Evolutionary conservation across 192 early-diverging fungal species (phyloP).

Genomic region (Mycoemilia scoparia): DNA sequence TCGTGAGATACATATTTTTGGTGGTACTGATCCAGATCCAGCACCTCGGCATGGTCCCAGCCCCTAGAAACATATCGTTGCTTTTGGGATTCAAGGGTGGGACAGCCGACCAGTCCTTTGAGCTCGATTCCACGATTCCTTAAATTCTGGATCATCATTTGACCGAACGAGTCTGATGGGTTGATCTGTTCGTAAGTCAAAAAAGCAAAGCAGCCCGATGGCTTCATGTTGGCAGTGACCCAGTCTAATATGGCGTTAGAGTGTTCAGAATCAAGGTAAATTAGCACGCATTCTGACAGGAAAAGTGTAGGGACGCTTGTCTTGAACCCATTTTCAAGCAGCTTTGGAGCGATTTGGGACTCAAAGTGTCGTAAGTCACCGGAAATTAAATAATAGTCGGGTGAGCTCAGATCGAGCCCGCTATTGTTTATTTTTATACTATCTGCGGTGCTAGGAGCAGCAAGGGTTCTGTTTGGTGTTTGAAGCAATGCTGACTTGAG

Average conservation of each 20-base stretch:
- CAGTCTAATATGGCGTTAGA: slow-evolving; percentile 54
- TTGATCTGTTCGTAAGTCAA: slow-evolving; percentile 83
- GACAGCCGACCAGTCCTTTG: slow-evolving; percentile 53
- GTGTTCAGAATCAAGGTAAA: slow-evolving; percentile 58
- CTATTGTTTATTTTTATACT: slow-evolving; percentile 28
- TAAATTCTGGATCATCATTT: slow-evolving; percentile 80
- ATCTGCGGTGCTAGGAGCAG: neutral
- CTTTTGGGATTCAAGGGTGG: slow-evolving; percentile 49
- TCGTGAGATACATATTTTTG: slow-evolving; percentile 1
- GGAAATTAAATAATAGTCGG: slow-evolving; percentile 49
- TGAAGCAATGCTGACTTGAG: slow-evolving; percentile 22
- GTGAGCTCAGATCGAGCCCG: slow-evolving; percentile 51
- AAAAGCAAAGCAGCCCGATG: slow-evolving; percentile 39
- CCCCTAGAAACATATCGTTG: slow-evolving; percentile 42
- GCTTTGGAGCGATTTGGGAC: slow-evolving; percentile 32
- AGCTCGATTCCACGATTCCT: slow-evolving; percentile 57
- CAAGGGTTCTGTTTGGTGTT: too few relatives aligned
- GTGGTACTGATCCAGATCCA: slow-evolving; percentile 32
- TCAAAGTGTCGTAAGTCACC: slow-evolving; percentile 65
- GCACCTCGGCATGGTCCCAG: slow-evolving; percentile 36
- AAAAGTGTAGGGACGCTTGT: slow-evolving; percentile 53
- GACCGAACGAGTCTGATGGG: slow-evolving; percentile 79
- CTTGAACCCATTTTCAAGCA: slow-evolving; percentile 33
- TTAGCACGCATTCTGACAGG: slow-evolving; percentile 82
- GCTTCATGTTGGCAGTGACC: slow-evolving; percentile 31